phyloP scores from a whole-genome alignment of 2,329 filamentous ascomycete genomes.

The Calonectria pseudoturangicola region DNA sequence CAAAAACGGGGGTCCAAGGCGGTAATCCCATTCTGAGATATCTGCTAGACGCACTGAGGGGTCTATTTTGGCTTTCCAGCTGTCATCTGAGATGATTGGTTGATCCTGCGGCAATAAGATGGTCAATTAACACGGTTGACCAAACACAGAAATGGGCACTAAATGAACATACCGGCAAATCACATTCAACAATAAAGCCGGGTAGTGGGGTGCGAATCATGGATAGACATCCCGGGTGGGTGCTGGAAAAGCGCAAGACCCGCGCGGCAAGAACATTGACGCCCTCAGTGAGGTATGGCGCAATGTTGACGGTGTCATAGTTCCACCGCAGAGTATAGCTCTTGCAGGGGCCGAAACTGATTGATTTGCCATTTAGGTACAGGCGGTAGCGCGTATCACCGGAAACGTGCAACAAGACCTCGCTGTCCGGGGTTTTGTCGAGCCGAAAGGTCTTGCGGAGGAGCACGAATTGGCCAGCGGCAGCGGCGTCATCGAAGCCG shows the following conservation, averaged over 20 bases:
- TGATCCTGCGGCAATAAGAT: not conserved
- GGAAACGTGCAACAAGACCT: constrained; percentile 34
- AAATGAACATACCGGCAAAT: constrained; percentile 20
- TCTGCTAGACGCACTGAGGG: constrained; percentile 14
- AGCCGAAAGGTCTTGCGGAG: constrained; percentile 29
- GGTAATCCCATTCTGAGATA: constrained; percentile 34
- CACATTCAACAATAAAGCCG: constrained; percentile 25
- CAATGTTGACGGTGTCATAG: constrained; percentile 36
- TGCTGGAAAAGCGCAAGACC: constrained; percentile 33
- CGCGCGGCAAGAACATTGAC: constrained; percentile 31
- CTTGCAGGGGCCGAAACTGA: constrained; percentile 38
- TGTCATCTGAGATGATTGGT: constrained; percentile 10
- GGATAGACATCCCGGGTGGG: constrained; percentile 32
- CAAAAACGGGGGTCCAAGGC: constrained; percentile 32
- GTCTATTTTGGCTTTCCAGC: constrained; percentile 33
- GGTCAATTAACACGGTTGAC: not conserved
- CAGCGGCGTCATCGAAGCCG: constrained; percentile 29
- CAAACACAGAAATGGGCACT: not conserved
- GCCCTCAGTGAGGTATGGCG: constrained; percentile 31
- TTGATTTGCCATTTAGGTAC: constrained; percentile 31
- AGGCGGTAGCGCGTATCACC: constrained; percentile 37
- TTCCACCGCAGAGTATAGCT: constrained; percentile 32
- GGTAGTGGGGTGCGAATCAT: constrained; percentile 29
- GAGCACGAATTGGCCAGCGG: constrained; percentile 30
- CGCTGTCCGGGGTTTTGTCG: not conserved